These are phyloP conservation scores for Leccinum longicurvipes DNA, from an alignment of 768 basidiomycete species.

Conservation along the genomic window DNA sequence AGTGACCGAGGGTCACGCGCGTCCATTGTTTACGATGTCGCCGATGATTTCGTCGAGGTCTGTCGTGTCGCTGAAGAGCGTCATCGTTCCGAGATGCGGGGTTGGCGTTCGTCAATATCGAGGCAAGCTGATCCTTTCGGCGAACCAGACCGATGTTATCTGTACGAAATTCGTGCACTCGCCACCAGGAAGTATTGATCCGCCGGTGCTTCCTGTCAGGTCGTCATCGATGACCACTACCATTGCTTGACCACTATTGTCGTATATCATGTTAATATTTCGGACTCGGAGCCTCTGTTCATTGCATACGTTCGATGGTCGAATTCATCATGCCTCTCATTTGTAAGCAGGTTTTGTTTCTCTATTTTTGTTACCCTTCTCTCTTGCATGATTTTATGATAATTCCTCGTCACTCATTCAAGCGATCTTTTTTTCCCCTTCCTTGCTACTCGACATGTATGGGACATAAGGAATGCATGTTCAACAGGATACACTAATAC, in stretches of 20 bases:
- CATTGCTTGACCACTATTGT: conserved; percentile 1
- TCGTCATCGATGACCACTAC: not conserved
- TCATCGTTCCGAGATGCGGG: conserved; percentile 80
- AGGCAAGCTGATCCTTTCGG: conserved; percentile 21
- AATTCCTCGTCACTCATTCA: conserved; percentile 23
- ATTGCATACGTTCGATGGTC: conserved; percentile 21
- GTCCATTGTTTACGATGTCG: conserved; percentile 74
- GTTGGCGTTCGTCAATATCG: conserved; percentile 50
- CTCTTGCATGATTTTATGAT: conserved; percentile 28
- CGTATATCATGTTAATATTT: conserved; percentile 16
- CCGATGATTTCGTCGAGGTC: conserved; percentile 66
- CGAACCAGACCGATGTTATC: conserved; percentile 57
- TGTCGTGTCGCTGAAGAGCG: conserved; percentile 79
- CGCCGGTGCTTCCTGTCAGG: conserved; percentile 1
- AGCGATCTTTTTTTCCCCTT: conserved; percentile 10
- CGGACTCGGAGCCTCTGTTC: conserved; percentile 22
- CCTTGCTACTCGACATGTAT: conserved; percentile 36
- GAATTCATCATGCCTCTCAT: conserved; percentile 22
- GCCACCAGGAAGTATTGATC: conserved; percentile 79
- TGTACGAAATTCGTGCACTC: conserved; percentile 81
- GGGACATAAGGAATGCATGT: conserved; percentile 34
- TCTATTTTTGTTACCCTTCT: conserved; percentile 25
- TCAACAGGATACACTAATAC: conserved; percentile 26
- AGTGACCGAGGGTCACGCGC: conserved; percentile 75
- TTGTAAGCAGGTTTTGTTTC: conserved; percentile 28